Conservation (phyloP, 83 land plant species). For the Thuja plicata region DNA sequence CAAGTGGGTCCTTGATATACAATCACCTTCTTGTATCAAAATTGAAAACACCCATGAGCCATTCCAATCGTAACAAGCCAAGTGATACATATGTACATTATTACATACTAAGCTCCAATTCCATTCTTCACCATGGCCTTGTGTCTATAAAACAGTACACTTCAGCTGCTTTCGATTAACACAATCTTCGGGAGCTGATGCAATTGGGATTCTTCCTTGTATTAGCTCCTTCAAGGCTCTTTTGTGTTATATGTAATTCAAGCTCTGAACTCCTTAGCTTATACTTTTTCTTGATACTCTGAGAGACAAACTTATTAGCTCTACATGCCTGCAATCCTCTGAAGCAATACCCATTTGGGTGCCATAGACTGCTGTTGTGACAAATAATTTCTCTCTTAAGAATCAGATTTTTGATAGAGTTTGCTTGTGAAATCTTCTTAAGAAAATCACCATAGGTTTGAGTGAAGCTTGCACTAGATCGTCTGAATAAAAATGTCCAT, state of each 20-base stretch:
- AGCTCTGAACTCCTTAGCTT: not conserved
- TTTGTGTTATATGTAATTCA: not conserved
- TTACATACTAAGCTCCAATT: not conserved
- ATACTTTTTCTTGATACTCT: not conserved
- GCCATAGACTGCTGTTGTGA: not conserved
- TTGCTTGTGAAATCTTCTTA: not conserved
- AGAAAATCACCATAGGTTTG: not conserved
- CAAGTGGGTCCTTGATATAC: slow-evolving; percentile 1
- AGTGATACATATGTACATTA: not conserved
- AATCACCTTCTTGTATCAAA: not conserved
- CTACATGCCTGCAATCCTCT: not conserved
- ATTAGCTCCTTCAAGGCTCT: not conserved
- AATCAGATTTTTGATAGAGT: not conserved
- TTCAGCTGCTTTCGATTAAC: not conserved
- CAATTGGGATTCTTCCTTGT: not conserved
- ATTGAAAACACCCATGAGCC: not conserved
- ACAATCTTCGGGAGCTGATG: not conserved
- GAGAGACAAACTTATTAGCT: not conserved
- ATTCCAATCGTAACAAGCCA: not conserved
- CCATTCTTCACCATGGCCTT: not conserved
- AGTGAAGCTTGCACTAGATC: not conserved
- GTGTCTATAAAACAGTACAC: slow-evolving; percentile 1
- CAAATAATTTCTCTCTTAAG: not conserved
- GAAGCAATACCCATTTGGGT: not conserved
- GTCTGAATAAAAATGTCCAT: not conserved